phyloP scores from a whole-genome alignment of 331 rosid species.

The Cucumis variabilis region DNA sequence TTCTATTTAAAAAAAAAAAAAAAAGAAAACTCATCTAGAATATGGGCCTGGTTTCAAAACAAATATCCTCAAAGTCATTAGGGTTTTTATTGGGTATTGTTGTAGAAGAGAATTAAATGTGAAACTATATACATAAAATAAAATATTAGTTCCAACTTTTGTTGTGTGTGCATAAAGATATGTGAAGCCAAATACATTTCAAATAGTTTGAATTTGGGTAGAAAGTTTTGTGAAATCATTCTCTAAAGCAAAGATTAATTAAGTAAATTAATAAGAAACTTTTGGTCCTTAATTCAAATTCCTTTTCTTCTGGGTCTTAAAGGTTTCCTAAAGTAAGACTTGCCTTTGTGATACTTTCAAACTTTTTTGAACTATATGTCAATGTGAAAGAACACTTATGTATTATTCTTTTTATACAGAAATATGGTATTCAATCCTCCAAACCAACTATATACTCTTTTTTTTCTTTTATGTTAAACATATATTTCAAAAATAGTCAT shows the following conservation, averaged over 20 bases:
- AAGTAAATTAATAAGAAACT: too few relatives aligned
- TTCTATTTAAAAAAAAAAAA: too few relatives aligned
- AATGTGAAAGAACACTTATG: background rate
- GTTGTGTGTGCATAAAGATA: background rate
- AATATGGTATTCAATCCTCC: too few relatives aligned
- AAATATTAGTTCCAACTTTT: too few relatives aligned
- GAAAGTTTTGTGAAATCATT: background rate
- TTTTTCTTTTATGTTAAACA: background rate
- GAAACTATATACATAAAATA: background rate
- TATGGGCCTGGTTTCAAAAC: background rate
- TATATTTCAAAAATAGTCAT: background rate
- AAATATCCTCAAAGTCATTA: background rate
- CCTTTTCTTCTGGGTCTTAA: too few relatives aligned
- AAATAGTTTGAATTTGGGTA: slow-evolving; percentile 1
- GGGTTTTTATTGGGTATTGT: background rate
- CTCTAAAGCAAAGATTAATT: background rate
- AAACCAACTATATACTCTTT: background rate
- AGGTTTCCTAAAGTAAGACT: background rate
- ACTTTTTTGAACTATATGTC: background rate
- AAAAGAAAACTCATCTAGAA: background rate
- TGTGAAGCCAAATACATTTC: background rate
- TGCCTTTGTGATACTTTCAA: background rate
- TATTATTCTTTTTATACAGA: background rate
- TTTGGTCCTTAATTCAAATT: too few relatives aligned
- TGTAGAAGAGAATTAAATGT: background rate